Evolutionary conservation across 2,329 filamentous ascomycete genomes (phyloP).

Genomic region (Arachnomyces sp.): DNA sequence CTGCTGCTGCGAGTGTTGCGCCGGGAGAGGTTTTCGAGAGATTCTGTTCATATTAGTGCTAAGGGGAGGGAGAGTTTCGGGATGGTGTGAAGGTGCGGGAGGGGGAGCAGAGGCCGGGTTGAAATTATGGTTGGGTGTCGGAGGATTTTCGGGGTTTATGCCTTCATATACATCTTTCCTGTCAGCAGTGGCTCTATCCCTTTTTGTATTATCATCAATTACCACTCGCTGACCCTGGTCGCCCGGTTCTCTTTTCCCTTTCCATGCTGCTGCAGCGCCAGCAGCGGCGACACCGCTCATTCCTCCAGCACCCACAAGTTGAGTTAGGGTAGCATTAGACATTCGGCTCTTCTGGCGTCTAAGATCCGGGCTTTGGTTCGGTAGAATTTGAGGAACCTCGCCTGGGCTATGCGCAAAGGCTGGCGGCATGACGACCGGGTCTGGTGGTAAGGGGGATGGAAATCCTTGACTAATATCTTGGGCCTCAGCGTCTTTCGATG

Average conservation of each 20-base stretch:
- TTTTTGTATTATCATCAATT: conserved; percentile 26
- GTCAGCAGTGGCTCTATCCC: conserved; percentile 24
- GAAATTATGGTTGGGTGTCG: conserved; percentile 8
- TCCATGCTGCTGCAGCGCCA: conserved; percentile 35
- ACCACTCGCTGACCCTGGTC: conserved; percentile 34
- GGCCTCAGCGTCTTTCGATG: conserved; percentile 10
- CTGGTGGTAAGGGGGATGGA: conserved; percentile 54
- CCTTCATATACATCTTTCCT: conserved; percentile 16
- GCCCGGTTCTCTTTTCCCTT: conserved; percentile 25
- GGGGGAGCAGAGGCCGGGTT: neutral
- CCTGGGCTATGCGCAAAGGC: conserved; percentile 70
- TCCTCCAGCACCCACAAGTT: conserved; percentile 65
- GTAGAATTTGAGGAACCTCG: conserved; percentile 60
- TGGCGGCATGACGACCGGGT: conserved; percentile 71
- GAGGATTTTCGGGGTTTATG: conserved; percentile 4
- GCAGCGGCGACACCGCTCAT: conserved; percentile 34
- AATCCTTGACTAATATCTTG: conserved; percentile 29
- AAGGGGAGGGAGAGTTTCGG: conserved; percentile 6
- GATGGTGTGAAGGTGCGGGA: conserved; percentile 2
- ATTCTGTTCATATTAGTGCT: conserved; percentile 3
- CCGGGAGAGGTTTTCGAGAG: conserved; percentile 46
- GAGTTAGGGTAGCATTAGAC: conserved; percentile 71
- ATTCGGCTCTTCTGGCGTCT: conserved; percentile 76
- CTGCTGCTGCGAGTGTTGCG: conserved; percentile 19
- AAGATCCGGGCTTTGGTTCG: conserved; percentile 68